phyloP scores from a whole-genome alignment of 169 alveolate species.

The Theileria parva region DNA sequence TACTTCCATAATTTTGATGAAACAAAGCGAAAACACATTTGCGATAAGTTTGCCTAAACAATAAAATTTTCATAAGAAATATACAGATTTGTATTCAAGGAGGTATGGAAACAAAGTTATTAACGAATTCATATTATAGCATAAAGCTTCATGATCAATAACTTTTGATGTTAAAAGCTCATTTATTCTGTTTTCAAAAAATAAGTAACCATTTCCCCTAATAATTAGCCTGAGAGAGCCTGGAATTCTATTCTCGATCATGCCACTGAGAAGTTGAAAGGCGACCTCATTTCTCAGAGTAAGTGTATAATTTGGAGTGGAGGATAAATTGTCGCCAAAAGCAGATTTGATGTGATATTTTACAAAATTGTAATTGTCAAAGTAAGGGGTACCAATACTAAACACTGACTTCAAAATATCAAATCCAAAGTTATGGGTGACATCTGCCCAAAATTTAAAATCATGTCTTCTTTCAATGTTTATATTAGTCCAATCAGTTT shows the following conservation, averaged over 20 bases:
- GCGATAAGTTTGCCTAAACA: constrained; percentile 24
- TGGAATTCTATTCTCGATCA: constrained; percentile 55
- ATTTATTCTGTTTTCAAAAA: constrained; percentile 50
- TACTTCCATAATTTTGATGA: constrained; percentile 50
- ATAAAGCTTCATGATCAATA: constrained; percentile 41
- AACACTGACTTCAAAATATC: constrained; percentile 44
- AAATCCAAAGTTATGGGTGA: constrained; percentile 49
- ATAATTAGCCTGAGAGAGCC: constrained; percentile 59
- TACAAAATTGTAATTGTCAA: constrained; percentile 17
- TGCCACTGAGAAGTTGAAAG: constrained; percentile 56
- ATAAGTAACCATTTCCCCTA: constrained; percentile 51
- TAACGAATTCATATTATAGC: constrained; percentile 54
- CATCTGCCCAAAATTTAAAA: constrained; percentile 68
- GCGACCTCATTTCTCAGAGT: constrained; percentile 34
- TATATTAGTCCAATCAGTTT: constrained; percentile 49
- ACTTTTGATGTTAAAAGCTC: constrained; percentile 24
- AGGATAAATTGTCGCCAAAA: constrained; percentile 20
- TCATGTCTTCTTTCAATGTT: constrained; percentile 47
- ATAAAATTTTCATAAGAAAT: neutral
- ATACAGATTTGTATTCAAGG: constrained; percentile 29
- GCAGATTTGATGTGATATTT: constrained; percentile 17
- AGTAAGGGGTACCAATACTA: constrained; percentile 36
- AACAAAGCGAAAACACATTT: constrained; percentile 45
- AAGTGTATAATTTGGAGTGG: neutral
- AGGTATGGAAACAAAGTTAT: constrained; percentile 49